phyloP scores from a whole-genome alignment of 1,284 basidiomycete species.

The Amylostereum areolatum region DNA sequence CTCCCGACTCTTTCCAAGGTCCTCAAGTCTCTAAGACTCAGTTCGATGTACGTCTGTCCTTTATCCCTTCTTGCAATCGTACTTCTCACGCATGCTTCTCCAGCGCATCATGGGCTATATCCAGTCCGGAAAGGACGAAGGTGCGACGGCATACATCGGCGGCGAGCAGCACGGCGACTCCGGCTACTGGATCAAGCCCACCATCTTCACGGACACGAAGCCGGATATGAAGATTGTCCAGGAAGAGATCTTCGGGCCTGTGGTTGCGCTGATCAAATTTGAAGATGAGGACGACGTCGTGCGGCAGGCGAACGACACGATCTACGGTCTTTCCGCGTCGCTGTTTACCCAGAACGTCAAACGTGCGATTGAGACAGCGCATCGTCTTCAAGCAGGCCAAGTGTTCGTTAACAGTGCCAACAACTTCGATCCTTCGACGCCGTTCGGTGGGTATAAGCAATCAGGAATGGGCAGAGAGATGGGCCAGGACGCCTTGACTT shows the following conservation, averaged over 20 bases:
- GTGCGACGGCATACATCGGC: constrained; percentile 77
- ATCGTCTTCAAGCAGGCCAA: constrained; percentile 80
- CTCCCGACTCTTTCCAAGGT: constrained; percentile 66
- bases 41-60: constrained; percentile 44
- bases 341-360: constrained; percentile 82
- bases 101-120: constrained; percentile 87
- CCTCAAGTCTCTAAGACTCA: constrained; percentile 81
- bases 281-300: constrained; percentile 61
- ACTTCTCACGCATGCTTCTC: constrained; percentile 26
- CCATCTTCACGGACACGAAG: constrained; percentile 78
- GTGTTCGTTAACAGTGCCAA: constrained; percentile 80
- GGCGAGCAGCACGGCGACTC: constrained; percentile 71
- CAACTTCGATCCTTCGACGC: constrained; percentile 56
- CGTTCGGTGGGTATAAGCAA: constrained; percentile 90
- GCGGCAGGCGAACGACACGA: constrained; percentile 76
- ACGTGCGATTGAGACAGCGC: constrained; percentile 69
- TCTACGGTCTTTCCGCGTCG: constrained; percentile 83
- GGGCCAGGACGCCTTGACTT: constrained; percentile 73
- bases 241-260: constrained; percentile 75
- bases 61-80: not conserved
- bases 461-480: constrained; percentile 82
- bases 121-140: constrained; percentile 75
- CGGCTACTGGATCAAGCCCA: constrained; percentile 78
- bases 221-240: constrained; percentile 82
- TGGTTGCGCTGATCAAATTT: constrained; percentile 53